phyloP scores from a whole-genome alignment of 1,284 basidiomycete genomes.

The Phlebopus sp. region DNA sequence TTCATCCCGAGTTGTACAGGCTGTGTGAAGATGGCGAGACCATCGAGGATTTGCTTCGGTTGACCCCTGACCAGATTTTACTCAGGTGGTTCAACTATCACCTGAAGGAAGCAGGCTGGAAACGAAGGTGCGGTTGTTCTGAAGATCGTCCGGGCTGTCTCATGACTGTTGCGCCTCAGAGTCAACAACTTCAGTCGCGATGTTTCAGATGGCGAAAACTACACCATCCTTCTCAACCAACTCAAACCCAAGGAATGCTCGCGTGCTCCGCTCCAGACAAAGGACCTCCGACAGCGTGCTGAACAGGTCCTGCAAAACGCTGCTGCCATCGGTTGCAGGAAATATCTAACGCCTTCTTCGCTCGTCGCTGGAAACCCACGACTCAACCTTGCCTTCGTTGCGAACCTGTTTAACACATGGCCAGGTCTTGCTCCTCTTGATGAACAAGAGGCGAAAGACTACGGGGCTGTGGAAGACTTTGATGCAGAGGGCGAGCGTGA shows the following conservation, averaged over 20 bases:
- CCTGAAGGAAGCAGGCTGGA: slow-evolving; percentile 92
- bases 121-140: slow-evolving; percentile 56
- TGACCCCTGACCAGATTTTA: slow-evolving; percentile 97
- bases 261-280: slow-evolving; percentile 86
- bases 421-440: slow-evolving; percentile 92
- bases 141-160: background rate
- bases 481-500: slow-evolving; percentile 98
- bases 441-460: slow-evolving; percentile 82
- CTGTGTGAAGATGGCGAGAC: slow-evolving; percentile 97
- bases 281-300: slow-evolving; percentile 79
- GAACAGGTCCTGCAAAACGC: slow-evolving; percentile 95
- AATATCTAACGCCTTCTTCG: slow-evolving; percentile 91
- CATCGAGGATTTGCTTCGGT: slow-evolving; percentile 87
- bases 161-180: slow-evolving; percentile 39
- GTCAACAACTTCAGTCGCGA: slow-evolving; percentile 98
- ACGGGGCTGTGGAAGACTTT: slow-evolving; percentile 92
- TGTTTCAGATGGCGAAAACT: slow-evolving; percentile 95
- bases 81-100: slow-evolving; percentile 99
- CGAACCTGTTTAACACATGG: slow-evolving; percentile 98
- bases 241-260: slow-evolving; percentile 93
- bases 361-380: slow-evolving; percentile 96
- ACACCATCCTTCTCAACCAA: slow-evolving; percentile 93
- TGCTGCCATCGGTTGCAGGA: slow-evolving; percentile 90
- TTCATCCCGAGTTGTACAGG: slow-evolving; percentile 95
- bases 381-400: slow-evolving; percentile 97